phyloP scores from a whole-genome alignment of 2,329 filamentous ascomycete species.

The Microsporum canis region DNA sequence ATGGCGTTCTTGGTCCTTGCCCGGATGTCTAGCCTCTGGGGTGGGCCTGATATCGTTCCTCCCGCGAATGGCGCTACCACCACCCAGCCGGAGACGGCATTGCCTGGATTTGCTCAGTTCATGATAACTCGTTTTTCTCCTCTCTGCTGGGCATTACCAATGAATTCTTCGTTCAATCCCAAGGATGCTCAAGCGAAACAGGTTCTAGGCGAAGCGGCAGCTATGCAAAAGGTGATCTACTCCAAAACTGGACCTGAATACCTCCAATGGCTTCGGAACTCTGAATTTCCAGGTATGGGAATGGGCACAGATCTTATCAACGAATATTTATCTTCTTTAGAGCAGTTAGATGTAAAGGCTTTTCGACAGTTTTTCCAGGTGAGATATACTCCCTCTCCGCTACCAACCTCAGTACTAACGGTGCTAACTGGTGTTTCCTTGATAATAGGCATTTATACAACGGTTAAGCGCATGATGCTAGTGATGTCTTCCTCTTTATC shows the following conservation, averaged over 20 bases:
- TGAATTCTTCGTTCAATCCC: slow-evolving; percentile 65
- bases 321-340: slow-evolving; percentile 37
- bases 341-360: slow-evolving; percentile 34
- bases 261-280: slow-evolving; percentile 41
- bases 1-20: slow-evolving; percentile 73
- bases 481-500: not conserved
- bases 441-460: slow-evolving; percentile 32
- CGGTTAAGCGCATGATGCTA: slow-evolving; percentile 34
- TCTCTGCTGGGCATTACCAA: slow-evolving; percentile 79
- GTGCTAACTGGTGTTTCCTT: not conserved
- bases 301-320: slow-evolving; percentile 38
- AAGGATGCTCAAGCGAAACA: slow-evolving; percentile 81
- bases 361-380: slow-evolving; percentile 41
- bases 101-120: slow-evolving; percentile 86
- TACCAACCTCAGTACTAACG: not conserved
- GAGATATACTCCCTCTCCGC: slow-evolving; percentile 12
- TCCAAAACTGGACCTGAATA: slow-evolving; percentile 78
- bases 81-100: slow-evolving; percentile 30
- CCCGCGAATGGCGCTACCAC: slow-evolving; percentile 30
- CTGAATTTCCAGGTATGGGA: slow-evolving; percentile 38
- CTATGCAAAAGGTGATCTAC: slow-evolving; percentile 79
- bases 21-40: slow-evolving; percentile 80
- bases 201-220: slow-evolving; percentile 77
- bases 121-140: slow-evolving; percentile 82
- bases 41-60: slow-evolving; percentile 61